phyloP scores from a whole-genome alignment of 1,284 basidiomycete genomes.

The Marasmius sp. region DNA sequence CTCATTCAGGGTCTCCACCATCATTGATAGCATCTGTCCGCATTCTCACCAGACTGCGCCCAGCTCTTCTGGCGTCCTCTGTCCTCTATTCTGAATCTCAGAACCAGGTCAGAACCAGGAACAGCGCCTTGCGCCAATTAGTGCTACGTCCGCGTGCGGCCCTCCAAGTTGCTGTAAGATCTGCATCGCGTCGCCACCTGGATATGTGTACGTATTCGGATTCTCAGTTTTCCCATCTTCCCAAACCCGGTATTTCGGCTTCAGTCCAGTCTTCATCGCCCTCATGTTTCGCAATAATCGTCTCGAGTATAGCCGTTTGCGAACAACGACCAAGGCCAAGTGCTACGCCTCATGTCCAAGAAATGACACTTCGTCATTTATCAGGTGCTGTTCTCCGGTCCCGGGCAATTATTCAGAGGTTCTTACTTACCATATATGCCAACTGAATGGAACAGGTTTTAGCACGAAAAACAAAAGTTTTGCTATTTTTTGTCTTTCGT shows the following conservation, averaged over 20 bases:
- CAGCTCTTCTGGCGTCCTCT: no score
- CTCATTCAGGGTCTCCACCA: not conserved
- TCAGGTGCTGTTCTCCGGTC: not conserved
- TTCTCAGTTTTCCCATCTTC: not conserved
- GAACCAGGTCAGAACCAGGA: no score
- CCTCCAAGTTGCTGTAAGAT: not conserved
- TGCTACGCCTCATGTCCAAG: not conserved
- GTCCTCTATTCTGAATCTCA: no score
- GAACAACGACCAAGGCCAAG: not conserved
- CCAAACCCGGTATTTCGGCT: not conserved
- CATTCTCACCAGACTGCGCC: no score
- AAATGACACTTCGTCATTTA: not conserved
- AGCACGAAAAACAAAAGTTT: not conserved
- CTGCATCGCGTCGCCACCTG: not conserved
- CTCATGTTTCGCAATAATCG: not conserved
- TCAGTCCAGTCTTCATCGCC: not conserved
- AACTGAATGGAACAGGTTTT: not conserved
- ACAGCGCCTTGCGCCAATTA: no score
- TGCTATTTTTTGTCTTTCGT: not conserved
- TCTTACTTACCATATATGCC: not conserved
- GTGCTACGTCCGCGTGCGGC: not conserved
- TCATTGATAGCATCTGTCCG: not conserved
- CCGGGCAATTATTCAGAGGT: not conserved
- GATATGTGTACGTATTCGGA: not conserved
- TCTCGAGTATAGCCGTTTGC: not conserved